Evolutionary conservation across 805 yeast species (phyloP).

Genomic region (Sungouiella thailandica): DNA sequence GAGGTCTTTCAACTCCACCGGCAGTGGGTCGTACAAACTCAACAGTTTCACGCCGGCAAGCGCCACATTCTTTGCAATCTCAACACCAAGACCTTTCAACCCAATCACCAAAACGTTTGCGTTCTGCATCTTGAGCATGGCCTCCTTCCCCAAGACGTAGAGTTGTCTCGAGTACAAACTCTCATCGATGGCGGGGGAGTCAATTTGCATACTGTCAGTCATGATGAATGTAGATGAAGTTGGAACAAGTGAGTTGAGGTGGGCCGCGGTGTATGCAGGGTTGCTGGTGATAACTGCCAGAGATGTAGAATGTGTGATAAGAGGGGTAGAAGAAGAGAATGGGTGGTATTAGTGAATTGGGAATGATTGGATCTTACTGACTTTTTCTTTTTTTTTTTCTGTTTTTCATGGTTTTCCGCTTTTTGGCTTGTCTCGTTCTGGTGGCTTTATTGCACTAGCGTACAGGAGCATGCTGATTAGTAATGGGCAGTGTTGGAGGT

Average conservation of each 20-base stretch:
- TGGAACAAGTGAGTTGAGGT: not conserved
- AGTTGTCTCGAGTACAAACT: constrained; percentile 93
- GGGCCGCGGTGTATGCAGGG: too few relatives aligned
- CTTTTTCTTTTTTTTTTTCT: too few relatives aligned
- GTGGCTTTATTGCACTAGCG: too few relatives aligned
- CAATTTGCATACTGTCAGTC: constrained; percentile 36
- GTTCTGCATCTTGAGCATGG: constrained; percentile 94
- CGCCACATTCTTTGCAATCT: constrained; percentile 94
- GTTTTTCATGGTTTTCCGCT: too few relatives aligned
- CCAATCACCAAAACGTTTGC: constrained; percentile 93
- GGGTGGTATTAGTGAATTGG: too few relatives aligned
- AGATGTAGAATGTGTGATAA: too few relatives aligned
- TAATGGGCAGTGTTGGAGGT: too few relatives aligned
- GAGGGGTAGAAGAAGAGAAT: too few relatives aligned
- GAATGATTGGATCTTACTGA: too few relatives aligned
- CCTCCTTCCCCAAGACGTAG: constrained; percentile 95
- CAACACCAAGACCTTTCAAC: constrained; percentile 87
- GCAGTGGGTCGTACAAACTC: constrained; percentile 75
- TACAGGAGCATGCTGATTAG: too few relatives aligned
- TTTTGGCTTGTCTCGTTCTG: too few relatives aligned
- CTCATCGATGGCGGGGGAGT: constrained; percentile 70
- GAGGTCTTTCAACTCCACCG: constrained; percentile 63
- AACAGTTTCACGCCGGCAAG: constrained; percentile 95
- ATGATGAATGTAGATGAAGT: constrained; percentile 1
- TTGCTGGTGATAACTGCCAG: too few relatives aligned